Conservation (phyloP, 371 early-diverging fungal genomes). For the Haplosporangium sp. region DNA sequence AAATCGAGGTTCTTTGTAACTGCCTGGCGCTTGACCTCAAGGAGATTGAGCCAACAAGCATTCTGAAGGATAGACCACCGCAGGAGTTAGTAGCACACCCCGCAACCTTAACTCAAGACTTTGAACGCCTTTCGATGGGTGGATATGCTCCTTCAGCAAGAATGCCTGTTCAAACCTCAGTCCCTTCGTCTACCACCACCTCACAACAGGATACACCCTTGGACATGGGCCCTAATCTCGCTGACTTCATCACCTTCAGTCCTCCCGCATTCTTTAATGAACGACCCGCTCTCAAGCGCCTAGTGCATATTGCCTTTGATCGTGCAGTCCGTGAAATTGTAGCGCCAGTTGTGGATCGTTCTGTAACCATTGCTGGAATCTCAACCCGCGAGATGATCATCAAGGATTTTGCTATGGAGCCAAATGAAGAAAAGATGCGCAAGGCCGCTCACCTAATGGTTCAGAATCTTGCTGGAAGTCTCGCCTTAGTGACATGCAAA, state of each 20-base stretch:
- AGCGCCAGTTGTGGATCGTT: conserved; percentile 90
- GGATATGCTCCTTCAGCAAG: conserved; percentile 51
- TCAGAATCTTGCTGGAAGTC: conserved; percentile 82
- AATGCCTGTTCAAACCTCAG: conserved; percentile 48
- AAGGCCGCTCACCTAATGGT: conserved; percentile 96
- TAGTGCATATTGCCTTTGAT: conserved; percentile 89
- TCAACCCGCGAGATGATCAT: conserved; percentile 90
- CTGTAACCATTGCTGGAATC: conserved; percentile 91
- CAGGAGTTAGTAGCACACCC: conserved; percentile 60
- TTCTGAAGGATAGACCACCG: conserved; percentile 76
- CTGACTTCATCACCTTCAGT: conserved; percentile 78
- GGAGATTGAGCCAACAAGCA: conserved; percentile 83
- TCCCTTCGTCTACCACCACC: conserved; percentile 20
- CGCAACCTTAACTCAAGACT: conserved; percentile 50
- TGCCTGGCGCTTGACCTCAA: conserved; percentile 85
- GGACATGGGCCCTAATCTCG: conserved; percentile 70
- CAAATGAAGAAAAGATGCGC: conserved; percentile 92
- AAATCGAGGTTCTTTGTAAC: conserved; percentile 97
- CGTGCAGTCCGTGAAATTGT: conserved; percentile 88
- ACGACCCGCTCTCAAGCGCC: conserved; percentile 85
- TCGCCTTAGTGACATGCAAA: conserved; percentile 93
- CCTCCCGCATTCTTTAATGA: conserved; percentile 79
- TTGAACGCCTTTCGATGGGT: conserved; percentile 57
- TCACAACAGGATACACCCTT: conserved; percentile 28
- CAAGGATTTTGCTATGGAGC: conserved; percentile 95